These are phyloP conservation scores for Cercis canadensis DNA, from an alignment of 306 rosid species.

Conservation along the genomic window DNA sequence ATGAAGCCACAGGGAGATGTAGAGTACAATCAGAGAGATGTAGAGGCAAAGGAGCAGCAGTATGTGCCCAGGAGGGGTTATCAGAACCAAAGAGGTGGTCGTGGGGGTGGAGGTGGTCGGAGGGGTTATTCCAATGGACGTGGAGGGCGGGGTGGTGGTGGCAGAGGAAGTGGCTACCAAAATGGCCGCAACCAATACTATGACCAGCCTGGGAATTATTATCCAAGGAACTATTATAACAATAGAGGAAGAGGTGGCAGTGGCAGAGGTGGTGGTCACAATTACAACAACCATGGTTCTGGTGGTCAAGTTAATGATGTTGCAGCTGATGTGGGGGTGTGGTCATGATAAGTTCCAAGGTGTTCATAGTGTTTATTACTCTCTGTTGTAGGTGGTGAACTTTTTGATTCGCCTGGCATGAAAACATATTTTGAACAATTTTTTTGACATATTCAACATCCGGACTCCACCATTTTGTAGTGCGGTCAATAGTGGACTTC, in stretches of 20 bases:
- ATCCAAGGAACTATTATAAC: slow-evolving; percentile 70
- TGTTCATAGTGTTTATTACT: slow-evolving; percentile 50
- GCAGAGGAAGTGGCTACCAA: slow-evolving; percentile 71
- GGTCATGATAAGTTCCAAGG: slow-evolving; percentile 49
- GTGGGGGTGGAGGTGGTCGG: slow-evolving; percentile 76
- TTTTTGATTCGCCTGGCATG: slow-evolving; percentile 46
- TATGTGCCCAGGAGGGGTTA: slow-evolving; percentile 62
- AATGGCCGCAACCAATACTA: slow-evolving; percentile 79
- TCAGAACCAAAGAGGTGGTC: slow-evolving; percentile 88
- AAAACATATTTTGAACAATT: slow-evolving; percentile 48
- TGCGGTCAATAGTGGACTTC: no score
- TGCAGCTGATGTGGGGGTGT: slow-evolving; percentile 73
- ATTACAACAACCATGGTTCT: slow-evolving; percentile 55
- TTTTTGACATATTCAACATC: slow-evolving; percentile 52
- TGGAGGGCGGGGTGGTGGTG: slow-evolving; percentile 73
- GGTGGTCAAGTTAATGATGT: slow-evolving; percentile 59
- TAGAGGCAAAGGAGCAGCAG: slow-evolving; percentile 75
- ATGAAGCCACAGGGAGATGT: slow-evolving; percentile 50
- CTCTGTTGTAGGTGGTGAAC: slow-evolving; percentile 53
- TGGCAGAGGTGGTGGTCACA: slow-evolving; percentile 55
- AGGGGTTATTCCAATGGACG: slow-evolving; percentile 84
- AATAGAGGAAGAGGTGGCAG: slow-evolving; percentile 80
- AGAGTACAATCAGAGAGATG: slow-evolving; percentile 60
- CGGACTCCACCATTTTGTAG: slow-evolving; percentile 52
- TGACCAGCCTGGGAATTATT: slow-evolving; percentile 85